Evolutionary conservation across 805 yeast species (phyloP), one percentile per base, ranked within the genome.

Genomic region (Teunomyces gatunensis): DNA sequence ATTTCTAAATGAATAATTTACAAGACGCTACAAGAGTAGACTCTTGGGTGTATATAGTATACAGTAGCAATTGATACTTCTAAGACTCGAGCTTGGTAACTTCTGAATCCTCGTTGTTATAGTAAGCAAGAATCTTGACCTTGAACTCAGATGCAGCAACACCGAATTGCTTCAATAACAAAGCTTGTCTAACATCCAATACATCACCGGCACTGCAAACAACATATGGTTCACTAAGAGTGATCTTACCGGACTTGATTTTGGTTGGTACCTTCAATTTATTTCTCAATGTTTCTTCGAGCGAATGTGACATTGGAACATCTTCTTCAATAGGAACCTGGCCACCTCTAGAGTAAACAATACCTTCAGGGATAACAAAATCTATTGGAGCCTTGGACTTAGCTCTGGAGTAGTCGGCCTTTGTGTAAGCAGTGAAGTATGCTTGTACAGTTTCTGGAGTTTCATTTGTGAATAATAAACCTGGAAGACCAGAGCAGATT

Each of bases 331-430:
- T 70, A 27, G 96, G 78, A 44, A 91, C 73, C 69, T 89, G 95
- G 18, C 99, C 99, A 59, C 97, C 99, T 65, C 97, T 85, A 17
- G 98, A 88, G 67, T 89, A 91, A 6, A 94, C 85, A 45, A 89
- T 78, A 42, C 99, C 99, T 50, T 77, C 89, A 25, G 99, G 98
- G 47, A 94, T 78, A 4, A 81, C 78, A 69, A 94, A 91, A 44
- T 87, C 81, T 50, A 92, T 73, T 47, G 98, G 95, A 10, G 96
- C 79, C 57, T 68, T 82, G 33, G 89, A 78, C 54, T 96, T 96
- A 27, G 97, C 91, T 68, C 99, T 83, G 28, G 96, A 88, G 65
- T 78, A 94, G 64, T 94, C 99, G 6, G 81, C 77, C 71, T 81
- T 88, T 36, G 81, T 71, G 66, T 86, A 94, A 6, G 91, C 79